Base-by-base conservation (phyloP, 108 stramenopile genomes). In the Asterionellopsis glacialis region DNA sequence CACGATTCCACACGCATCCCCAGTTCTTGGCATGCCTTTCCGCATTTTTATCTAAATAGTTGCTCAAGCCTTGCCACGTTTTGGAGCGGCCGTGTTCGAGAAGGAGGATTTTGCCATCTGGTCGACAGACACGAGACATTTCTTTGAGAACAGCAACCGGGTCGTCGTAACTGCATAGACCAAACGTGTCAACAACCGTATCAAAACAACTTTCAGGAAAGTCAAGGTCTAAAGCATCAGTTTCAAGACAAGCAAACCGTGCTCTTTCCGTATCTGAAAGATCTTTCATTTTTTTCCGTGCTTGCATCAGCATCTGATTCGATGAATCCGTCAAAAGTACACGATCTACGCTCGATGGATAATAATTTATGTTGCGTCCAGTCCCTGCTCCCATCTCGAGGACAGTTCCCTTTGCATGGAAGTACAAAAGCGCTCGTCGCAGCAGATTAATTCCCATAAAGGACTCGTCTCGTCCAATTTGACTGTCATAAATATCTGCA, bases 1-100 rank as follows among this genome's bases (percentile, higher is more conserved):
- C 92, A 52, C 93, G 58, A 67, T 94, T 94, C 87, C 89, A 94
- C 0, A 88, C 79, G 49, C 95, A 96, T 11, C 95, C 95, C 93
- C 95, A 96, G 43, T 91, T 89, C 52, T 76, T 79, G 1, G 79
- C 87, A 40, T 93, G 90, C 9, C 88, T 57, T 59, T 88, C 85
- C 7, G 91, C 90, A 55, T 90, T 73, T 26, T 84, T 79, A 52
- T 91, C 87, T 44, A 87, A 75, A 55, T 85, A 84, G 0, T 75
- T 47, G 13, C 78, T 68, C 13, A 88, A 68, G 16, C 70, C 79
- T 33, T 70, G 52, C 65, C 77, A 88, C 11, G 79, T 59, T 50
- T 88, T 81, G 11, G 75, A 71, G 33, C 86, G 71, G 6, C 92
- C 92, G 66, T 90, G 89, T 57, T 89, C 89, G 25, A 91, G 61